Percentiles rank a stretch among this genome's conserved stretches.
phyloP scores from a whole-genome alignment of 176 grass and related monocot species.

The Canna indica region DNA sequence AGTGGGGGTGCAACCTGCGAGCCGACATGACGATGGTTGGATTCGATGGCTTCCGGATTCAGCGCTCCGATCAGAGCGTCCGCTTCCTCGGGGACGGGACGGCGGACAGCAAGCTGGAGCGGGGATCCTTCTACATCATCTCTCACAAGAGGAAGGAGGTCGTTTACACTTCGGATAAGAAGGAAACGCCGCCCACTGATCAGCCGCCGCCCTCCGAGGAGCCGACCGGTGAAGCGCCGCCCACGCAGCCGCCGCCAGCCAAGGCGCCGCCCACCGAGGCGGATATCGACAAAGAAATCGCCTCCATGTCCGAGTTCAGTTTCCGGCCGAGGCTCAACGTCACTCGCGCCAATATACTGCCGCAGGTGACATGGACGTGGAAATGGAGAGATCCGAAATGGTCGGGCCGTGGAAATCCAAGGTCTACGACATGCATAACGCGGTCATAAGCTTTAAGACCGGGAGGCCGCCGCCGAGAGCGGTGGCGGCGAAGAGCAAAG shows the following conservation, averaged over 20 bases:
- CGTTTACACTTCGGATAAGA: neutral
- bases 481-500: slow-evolving; percentile 24
- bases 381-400: slow-evolving; percentile 12
- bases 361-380: slow-evolving; percentile 9
- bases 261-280: neutral
- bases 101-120: neutral
- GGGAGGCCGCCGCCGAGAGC: neutral
- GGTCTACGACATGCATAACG: slow-evolving; percentile 19
- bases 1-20: slow-evolving; percentile 9
- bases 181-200: neutral
- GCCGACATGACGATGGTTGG: slow-evolving; percentile 12
- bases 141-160: slow-evolving; percentile 12
- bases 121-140: slow-evolving; percentile 1
- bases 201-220: neutral
- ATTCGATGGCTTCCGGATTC: slow-evolving; percentile 13
- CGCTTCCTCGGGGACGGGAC: slow-evolving; percentile 5
- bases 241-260: neutral
- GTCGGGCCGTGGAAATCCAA: slow-evolving; percentile 13
- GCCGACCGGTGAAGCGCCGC: neutral
- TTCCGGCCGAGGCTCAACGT: slow-evolving; percentile 14
- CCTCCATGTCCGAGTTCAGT: neutral
- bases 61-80: neutral
- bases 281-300: neutral
- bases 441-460: slow-evolving; percentile 2
- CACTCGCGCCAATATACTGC: neutral